phyloP scores from a whole-genome alignment of 1,139 yeast species.

The Geotrichum aggregatum region DNA sequence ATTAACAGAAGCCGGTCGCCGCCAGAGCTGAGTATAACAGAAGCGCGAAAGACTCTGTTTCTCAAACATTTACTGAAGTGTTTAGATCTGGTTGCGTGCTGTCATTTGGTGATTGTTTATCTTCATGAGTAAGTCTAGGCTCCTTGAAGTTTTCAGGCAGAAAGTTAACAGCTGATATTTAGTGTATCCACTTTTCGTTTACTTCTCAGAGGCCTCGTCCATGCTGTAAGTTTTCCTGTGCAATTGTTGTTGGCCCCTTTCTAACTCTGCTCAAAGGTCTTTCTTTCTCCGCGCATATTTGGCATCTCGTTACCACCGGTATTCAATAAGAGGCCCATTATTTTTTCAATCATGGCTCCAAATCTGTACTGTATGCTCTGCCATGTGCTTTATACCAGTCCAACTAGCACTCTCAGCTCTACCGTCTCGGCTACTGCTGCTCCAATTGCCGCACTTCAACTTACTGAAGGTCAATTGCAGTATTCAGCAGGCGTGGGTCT shows the following conservation, averaged over 20 bases:
- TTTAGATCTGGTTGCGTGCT: slow-evolving; percentile 27
- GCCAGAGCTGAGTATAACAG: background rate
- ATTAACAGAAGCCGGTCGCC: background rate
- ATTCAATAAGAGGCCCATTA: slow-evolving; percentile 27
- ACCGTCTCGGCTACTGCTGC: too few relatives aligned
- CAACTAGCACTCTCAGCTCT: slow-evolving; percentile 18
- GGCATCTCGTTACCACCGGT: slow-evolving; percentile 24
- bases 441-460: background rate
- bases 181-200: slow-evolving; percentile 29
- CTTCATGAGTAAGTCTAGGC: slow-evolving; percentile 32
- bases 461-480: too few relatives aligned
- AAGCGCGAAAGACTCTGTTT: slow-evolving; percentile 25
- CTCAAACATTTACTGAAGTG: slow-evolving; percentile 28
- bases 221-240: slow-evolving; percentile 21
- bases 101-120: slow-evolving; percentile 31
- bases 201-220: slow-evolving; percentile 28
- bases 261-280: slow-evolving; percentile 15
- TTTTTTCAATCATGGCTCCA: slow-evolving; percentile 25
- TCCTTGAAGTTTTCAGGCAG: too few relatives aligned
- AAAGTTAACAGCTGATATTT: too few relatives aligned
- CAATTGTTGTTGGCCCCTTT: background rate
- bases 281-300: slow-evolving; percentile 28
- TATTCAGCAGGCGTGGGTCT: background rate
- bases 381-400: slow-evolving; percentile 22
- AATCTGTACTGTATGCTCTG: slow-evolving; percentile 24